phyloP scores from a whole-genome alignment of 257 asterid genomes.

The Solanum chmielewskii region DNA sequence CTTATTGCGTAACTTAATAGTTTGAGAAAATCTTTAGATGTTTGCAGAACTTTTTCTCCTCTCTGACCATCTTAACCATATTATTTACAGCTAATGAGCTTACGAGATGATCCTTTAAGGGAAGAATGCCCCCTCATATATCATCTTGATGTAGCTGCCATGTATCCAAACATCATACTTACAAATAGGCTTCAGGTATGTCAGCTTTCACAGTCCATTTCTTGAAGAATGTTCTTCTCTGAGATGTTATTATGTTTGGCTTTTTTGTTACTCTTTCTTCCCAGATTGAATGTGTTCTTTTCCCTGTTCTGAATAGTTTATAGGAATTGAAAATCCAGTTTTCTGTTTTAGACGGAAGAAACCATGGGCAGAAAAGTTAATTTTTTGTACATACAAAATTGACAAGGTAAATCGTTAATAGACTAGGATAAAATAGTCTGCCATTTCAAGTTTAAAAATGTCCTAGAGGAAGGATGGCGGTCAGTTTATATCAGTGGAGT shows the following conservation, averaged over 20 bases:
- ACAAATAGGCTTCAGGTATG: slow-evolving; percentile 99
- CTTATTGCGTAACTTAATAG: neutral
- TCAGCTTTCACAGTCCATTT: neutral
- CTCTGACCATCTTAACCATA: slow-evolving; percentile 4
- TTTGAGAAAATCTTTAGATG: neutral
- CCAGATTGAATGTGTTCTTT: neutral
- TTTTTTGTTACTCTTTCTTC: neutral
- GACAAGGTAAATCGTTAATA: neutral
- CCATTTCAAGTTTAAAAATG: neutral
- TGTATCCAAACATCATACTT: slow-evolving; percentile 96
- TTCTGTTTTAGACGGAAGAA: neutral
- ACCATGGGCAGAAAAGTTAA: neutral
- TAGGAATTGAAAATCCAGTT: neutral
- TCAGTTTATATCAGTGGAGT: neutral
- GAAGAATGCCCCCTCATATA: slow-evolving; percentile 95
- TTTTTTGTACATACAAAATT: neutral
- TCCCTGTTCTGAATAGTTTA: neutral
- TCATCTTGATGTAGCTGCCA: slow-evolving; percentile 99
- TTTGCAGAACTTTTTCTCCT: neutral
- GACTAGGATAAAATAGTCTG: neutral
- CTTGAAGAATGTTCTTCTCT: neutral
- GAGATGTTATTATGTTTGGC: neutral
- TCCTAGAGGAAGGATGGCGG: neutral
- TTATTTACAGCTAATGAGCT: slow-evolving; percentile 53
- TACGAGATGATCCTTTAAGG: slow-evolving; percentile 67